Evolutionary conservation across 2,329 filamentous ascomycete genomes (phyloP).

Genomic region (Pseudogymnoascus sp.): DNA sequence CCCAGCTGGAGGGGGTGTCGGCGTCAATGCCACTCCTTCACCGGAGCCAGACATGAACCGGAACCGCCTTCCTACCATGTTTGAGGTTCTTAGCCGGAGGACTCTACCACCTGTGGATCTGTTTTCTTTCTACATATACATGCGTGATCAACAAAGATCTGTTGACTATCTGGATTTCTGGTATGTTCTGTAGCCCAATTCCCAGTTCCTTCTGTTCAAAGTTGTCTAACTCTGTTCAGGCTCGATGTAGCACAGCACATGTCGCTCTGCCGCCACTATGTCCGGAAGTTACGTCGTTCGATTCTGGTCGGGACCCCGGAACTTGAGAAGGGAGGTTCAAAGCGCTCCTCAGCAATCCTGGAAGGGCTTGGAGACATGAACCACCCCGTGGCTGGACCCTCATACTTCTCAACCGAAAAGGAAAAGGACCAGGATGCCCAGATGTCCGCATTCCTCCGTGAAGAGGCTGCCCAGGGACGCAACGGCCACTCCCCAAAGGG

Average conservation of each 20-base stretch:
- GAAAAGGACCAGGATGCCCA: conserved; percentile 78
- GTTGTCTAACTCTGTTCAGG: conserved; percentile 44
- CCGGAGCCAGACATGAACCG: conserved; percentile 55
- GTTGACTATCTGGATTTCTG: conserved; percentile 99
- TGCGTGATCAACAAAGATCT: conserved; percentile 95
- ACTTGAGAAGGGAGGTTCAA: conserved; percentile 70
- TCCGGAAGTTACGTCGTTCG: conserved; percentile 86
- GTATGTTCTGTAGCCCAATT: conserved; percentile 43
- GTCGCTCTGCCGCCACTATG: conserved; percentile 94
- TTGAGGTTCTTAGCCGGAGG: conserved; percentile 87
- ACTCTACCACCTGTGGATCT: conserved; percentile 94
- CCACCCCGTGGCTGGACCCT: conserved; percentile 50
- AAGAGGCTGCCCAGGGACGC: conserved; percentile 47
- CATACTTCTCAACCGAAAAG: conserved; percentile 58
- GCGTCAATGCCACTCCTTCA: conserved; percentile 35
- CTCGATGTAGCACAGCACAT: conserved; percentile 99
- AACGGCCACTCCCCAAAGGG: conserved; percentile 47
- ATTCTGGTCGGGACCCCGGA: conserved; percentile 92
- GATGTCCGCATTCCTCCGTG: conserved; percentile 81
- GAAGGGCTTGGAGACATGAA: conserved; percentile 64
- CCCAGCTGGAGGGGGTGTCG: neutral
- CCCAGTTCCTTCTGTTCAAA: neutral
- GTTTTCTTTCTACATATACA: conserved; percentile 99
- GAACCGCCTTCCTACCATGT: conserved; percentile 86
- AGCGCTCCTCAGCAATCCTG: conserved; percentile 73